Evolutionary conservation across 768 basidiomycete species (phyloP), one percentile per base, ranked within the genome.

Genomic region (Infundibulicybe gibba): DNA sequence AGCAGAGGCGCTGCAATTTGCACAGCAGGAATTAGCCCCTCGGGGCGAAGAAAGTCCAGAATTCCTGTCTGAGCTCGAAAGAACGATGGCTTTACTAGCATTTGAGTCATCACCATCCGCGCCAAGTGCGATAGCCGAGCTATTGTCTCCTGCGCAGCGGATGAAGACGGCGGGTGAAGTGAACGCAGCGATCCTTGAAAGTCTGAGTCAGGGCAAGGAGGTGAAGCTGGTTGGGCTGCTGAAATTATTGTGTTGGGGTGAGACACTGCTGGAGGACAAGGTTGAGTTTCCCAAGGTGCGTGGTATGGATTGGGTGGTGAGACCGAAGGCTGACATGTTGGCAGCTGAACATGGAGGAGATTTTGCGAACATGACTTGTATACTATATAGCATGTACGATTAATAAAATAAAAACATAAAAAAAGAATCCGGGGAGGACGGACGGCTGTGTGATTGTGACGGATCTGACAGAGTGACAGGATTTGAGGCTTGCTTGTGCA

Each of bases 121-220:
- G 32, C 89, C 91, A 17, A 55, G 76, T 19, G 75, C 75, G 37
- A 91, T 97, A 54, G 74, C 81, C 15, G 85, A 92, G 46, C 71
- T 98, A 45, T 67, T 98, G 60, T 85, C 87, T 21, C 87, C 90
- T 25, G 84, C 82, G 16, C 94, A 97, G 63, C 78, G 95, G 42
- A 79, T 91, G 80, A 89, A 87, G 69, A 95, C 94, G n/a, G 94
- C 94, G 1, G 85, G 88, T 16, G 92, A 95, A 68, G 84, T 98
- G 61, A 99, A 99, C 60, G 87, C 90, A 1, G 94, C 95, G 30
- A 95, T 99, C 46, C 69, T 99, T 60, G 90, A 94, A 58, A 89
- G 87, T 58, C 72, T 93, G 51, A 89, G 92, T 54, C 91, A 97
- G 58, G 92, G 93, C 0, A 88, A 87, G 61, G 90, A 95, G 62